Conservation (phyloP, 805 yeast species). For the Barnettozyma populi region DNA sequence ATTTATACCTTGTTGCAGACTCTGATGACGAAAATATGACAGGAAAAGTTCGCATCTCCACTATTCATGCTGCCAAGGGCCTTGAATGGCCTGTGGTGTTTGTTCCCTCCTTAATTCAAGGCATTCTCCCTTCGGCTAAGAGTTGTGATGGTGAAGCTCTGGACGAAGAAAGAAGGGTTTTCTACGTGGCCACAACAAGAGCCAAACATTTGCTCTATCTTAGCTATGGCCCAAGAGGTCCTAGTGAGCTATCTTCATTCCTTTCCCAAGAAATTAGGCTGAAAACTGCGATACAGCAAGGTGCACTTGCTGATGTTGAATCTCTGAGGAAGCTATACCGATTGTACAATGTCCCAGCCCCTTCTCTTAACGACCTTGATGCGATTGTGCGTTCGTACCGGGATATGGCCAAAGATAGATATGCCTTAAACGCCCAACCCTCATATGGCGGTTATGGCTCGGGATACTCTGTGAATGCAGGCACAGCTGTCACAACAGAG, state of each 20-base stretch:
- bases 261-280: constrained; percentile 10
- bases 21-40: constrained; percentile 19
- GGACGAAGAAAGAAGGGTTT: constrained; percentile 77
- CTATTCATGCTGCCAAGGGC: constrained; percentile 92
- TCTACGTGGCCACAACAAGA: constrained; percentile 86
- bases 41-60: constrained; percentile 53
- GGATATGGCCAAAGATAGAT: not conserved
- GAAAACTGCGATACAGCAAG: not conserved
- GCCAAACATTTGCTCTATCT: constrained; percentile 58
- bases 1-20: constrained; percentile 28
- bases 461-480: not conserved
- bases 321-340: constrained; percentile 6
- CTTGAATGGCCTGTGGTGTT: constrained; percentile 94
- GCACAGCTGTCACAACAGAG: not conserved
- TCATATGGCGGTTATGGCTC: not conserved
- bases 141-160: constrained; percentile 28
- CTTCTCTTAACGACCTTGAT: constrained; percentile 15
- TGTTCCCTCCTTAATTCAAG: constrained; percentile 66
- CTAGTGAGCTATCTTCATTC: constrained; percentile 7
- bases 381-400: not conserved
- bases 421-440: constrained; percentile 10
- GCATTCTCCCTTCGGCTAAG: constrained; percentile 52
- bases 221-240: constrained; percentile 13
- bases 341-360: not conserved
- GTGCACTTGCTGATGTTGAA: constrained; percentile 1